Percentiles rank a stretch among this genome's conserved stretches.
phyloP scores from a whole-genome alignment of 495 filamentous ascomycete species.

The Tuber umbilicatum region DNA sequence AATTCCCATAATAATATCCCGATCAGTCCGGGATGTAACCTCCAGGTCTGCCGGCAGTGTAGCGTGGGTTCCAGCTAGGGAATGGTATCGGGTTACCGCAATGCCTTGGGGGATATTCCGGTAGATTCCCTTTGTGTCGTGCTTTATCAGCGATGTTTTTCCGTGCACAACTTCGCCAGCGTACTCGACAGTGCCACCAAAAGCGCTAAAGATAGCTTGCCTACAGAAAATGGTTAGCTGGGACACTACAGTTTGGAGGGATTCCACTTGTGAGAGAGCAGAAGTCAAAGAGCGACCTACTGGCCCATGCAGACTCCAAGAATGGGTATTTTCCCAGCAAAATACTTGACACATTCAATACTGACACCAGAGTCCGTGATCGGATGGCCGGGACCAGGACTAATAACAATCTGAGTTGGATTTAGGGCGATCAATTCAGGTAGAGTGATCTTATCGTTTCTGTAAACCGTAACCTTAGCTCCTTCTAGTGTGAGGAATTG shows the following conservation, averaged over 20 bases:
- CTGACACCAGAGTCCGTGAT: slow-evolving; percentile 84
- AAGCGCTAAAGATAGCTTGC: slow-evolving; percentile 89
- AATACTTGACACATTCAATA: slow-evolving; percentile 80
- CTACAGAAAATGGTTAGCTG: slow-evolving; percentile 36
- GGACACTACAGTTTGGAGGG: too few species aligned
- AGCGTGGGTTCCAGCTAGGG: slow-evolving; percentile 83
- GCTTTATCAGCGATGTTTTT: slow-evolving; percentile 83
- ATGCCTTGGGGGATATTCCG: slow-evolving; percentile 66
- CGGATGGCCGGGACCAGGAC: slow-evolving; percentile 90
- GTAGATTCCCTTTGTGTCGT: slow-evolving; percentile 86
- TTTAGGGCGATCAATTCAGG: slow-evolving; percentile 72
- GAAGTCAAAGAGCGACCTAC: slow-evolving; percentile 47
- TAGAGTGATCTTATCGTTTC: slow-evolving; percentile 85
- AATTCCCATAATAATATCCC: slow-evolving; percentile 90
- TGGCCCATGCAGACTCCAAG: slow-evolving; percentile 98
- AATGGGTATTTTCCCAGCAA: slow-evolving; percentile 93
- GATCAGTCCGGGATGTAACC: slow-evolving; percentile 82
- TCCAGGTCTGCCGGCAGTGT: slow-evolving; percentile 83
- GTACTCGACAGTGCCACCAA: slow-evolving; percentile 82
- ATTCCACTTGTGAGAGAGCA: background rate
- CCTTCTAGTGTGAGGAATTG: slow-evolving; percentile 95
- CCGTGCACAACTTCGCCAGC: slow-evolving; percentile 96
- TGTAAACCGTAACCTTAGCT: slow-evolving; percentile 75
- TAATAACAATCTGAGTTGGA: slow-evolving; percentile 90
- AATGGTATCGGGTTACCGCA: slow-evolving; percentile 92